Evolutionary conservation across 805 yeast genomes (phyloP), one percentile per base, ranked within the genome.

Genomic region (Candida maesae): DNA sequence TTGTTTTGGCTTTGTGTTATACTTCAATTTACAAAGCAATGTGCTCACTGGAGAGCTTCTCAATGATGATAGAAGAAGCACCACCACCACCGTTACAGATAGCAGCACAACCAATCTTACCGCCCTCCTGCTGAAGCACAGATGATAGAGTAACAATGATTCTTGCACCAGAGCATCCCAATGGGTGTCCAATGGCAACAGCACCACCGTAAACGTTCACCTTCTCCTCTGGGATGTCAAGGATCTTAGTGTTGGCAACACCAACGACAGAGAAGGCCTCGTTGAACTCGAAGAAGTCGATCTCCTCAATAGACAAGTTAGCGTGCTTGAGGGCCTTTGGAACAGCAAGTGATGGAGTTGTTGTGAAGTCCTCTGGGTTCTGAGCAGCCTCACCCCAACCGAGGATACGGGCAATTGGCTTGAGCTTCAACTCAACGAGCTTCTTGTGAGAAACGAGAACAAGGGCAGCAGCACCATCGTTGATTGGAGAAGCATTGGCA

Each of bases 11-110:
- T n/a, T n/a, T n/a, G n/a, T n/a, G n/a, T n/a, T n/a, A n/a, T n/a
- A n/a, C n/a, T n/a, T n/a, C n/a, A n/a, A n/a, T 16, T 49, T 41
- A 56, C 47, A 56, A 47, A 20, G 44, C 13, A 16, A 52, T 6
- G 34, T 56, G 59, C 36, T 56, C 58, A 34, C 47, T 34, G 7
- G 59, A 74, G 33, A 79, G 58, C 56, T 72, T 79, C 71, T 90
- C 96, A 56, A 93, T 77, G 47, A 93, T 87, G 57, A 93, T 72
- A 19, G 98, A 82, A 42, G 95, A 84, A 36, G 97, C 98, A 63
- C 99, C 99, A 64, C 99, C 99, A 59, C 99, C 99, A 73, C 99
- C 99, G 66, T 93, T 93, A 76, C 99, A 93, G 61, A 93, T 83
- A 64, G 88, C 96, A 57, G 96, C 97, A 52, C 80, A 88, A 64